Evolutionary conservation across 148 eudicot genomes (phyloP).

Genomic region (Vaccinium darrowii): DNA sequence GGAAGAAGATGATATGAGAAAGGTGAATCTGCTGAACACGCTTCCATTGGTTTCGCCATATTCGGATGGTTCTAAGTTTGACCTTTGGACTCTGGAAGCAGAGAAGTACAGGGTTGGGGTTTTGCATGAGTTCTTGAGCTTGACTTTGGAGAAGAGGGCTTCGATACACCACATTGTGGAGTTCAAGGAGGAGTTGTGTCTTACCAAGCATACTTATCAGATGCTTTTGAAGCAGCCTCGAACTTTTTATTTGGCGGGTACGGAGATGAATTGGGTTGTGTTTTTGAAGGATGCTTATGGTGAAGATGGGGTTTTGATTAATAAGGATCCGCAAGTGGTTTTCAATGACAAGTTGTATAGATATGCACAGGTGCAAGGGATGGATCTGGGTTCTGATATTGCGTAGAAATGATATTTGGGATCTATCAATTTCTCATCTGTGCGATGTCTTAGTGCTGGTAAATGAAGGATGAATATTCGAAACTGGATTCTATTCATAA

Average conservation of each 20-base stretch:
- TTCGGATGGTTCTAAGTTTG: conserved; percentile 79
- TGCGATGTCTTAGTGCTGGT: neutral
- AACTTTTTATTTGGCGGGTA: conserved; percentile 89
- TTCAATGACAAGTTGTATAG: conserved; percentile 65
- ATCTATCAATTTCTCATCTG: neutral
- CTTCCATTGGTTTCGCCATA: conserved; percentile 95
- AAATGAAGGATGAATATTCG: neutral
- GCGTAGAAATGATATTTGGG: neutral
- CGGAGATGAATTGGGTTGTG: conserved; percentile 97
- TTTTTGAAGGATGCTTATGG: conserved; percentile 78
- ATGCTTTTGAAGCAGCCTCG: conserved; percentile 87
- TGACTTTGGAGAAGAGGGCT: conserved; percentile 97
- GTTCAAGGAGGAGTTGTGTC: conserved; percentile 97
- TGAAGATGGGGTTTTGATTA: conserved; percentile 61
- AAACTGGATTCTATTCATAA: neutral
- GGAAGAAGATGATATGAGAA: conserved; percentile 54
- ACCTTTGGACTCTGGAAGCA: conserved; percentile 76
- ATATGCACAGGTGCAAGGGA: conserved; percentile 63
- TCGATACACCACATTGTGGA: conserved; percentile 94
- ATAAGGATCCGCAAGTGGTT: conserved; percentile 77
- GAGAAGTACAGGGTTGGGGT: conserved; percentile 93
- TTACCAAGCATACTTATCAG: conserved; percentile 86
- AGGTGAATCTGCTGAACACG: conserved; percentile 69
- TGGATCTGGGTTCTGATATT: conserved; percentile 19
- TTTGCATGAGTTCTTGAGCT: conserved; percentile 88